Evolutionary conservation across 331 rosid genomes (phyloP), one percentile per base, ranked within the genome.

Genomic region (Cydonia oblonga): DNA sequence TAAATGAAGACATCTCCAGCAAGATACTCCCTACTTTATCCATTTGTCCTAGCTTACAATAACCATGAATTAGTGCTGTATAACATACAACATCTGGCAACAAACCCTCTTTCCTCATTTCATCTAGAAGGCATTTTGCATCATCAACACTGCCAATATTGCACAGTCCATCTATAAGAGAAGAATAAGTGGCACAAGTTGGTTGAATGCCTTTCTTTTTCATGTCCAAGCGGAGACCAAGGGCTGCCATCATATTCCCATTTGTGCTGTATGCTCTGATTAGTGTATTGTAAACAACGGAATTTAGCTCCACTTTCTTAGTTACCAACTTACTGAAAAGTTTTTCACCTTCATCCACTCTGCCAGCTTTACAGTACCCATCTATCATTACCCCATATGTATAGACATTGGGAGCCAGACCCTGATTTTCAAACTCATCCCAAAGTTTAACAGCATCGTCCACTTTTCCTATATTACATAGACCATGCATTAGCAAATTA

Each of bases 81-180:
- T 89, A 91, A 70, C 93, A 87, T 54, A 81, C 72, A 11, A 87
- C 85, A 80, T 81, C 76, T 16, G 97, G 93, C 78, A 81, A 67
- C 80, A 89, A 76, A 33, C 83, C 81, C 59, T 89, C 90, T 40
- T 64, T 73, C 82, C 87, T 86, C 85, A 89, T 91, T 76, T 87
- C 90, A 79, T 78, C 85, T 54, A 91, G 79, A 76, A 81, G 71
- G 42, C 54, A 68, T 72, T 76, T 89, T 60, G 92, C 91, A 70
- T 81, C 85, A 69, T 86, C 87, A 49, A 89, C 77, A 60, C 44
- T 61, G 22, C 90, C 91, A 87, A 70, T 70, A 66, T 74, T 74
- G 82, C 97, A 85, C 83, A 87, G 70, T 62, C 97, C 93, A 76
- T 89, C 86, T 86, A 91, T 87, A 65, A 91, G 87, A 67, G 96